Evolutionary conservation across 2,329 filamentous ascomycete species (phyloP), one percentile per base, ranked within the genome.

Genomic region (Mariannaea sp.): DNA sequence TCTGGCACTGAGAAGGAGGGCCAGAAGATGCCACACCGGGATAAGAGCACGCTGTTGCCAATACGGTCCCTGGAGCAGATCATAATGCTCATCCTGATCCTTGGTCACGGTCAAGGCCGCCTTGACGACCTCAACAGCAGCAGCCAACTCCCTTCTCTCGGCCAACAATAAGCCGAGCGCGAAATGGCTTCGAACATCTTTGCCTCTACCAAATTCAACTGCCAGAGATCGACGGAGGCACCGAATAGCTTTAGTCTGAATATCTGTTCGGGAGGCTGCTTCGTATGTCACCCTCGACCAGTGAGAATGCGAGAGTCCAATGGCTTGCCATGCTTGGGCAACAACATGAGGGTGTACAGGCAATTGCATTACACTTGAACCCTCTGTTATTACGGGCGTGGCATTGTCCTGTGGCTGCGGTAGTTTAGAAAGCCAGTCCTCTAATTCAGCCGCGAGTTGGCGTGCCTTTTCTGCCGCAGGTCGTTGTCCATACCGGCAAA

Each of bases 1-100:
- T 59, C 89, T 86, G 1, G 92, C 90, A 60, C 90, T 96, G 24
- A 97, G 75, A 17, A 97, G 78, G 19, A 99, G 79, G 0, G 91
- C 87, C 40, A 99, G 80, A 13, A 99, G 79, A 75, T 99, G 94
- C 92, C 94, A 97, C 19, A 97, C 73, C 2, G 92, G 87, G 19
- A 97, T 85, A 27, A 87, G 73, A 6, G 82, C 80, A 40, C 84
- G 78, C 68, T 91, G 86, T 50, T 84, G 80, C 80, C 80, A 84
- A 59, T 80, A 82, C 2, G 76, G 75, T 0, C 79, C 78, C 43
- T 77, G 73, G 33, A 73, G 70, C 4, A 77, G 65, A 36, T 73
- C 72, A 38, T 78, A 76, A 33, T 76, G 73, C 14, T 72, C 73
- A 22, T 74, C 74, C 2, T 75, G 65, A 5, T 76, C 73, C 55